Evolutionary conservation across 371 early-diverging fungal species (phyloP), one percentile per base, ranked within the genome.

Genomic region (Apophysomyces variabilis): DNA sequence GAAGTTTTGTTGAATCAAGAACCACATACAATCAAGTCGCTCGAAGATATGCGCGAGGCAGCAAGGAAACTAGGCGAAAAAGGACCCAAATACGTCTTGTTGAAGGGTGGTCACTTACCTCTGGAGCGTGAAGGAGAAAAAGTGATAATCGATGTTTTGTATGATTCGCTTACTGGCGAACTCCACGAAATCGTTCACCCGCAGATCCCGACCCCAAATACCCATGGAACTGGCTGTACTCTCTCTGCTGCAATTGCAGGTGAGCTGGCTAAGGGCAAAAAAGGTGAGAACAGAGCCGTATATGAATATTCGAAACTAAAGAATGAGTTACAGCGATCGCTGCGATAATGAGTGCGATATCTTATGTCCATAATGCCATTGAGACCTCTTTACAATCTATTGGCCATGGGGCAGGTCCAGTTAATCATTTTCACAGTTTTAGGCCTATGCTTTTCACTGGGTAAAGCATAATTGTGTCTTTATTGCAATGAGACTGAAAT

Each of bases 171-270:
- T 0, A 58, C 71, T 0, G 68, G 72, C n/a, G 62, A 44, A 3
- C 80, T 82, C 41, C 62, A 68, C 12, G 85, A 86, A 58, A 74
- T 92, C 26, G 67, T 66, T 14, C 85, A 87, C 58, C 81, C 76
- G n/a, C 85, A 78, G 67, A 71, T 92, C 16, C 67, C 80, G 6
- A 89, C 92, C 5, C 78, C 71, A 44, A 89, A 91, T 66, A 92
- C 93, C 0, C 95, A 95, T 71, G 94, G 94, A 0, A 93, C 95
- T 0, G 95, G 94, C 45, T 95, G 95, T 67, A 95, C 95, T 1
- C 78, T 93, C 46, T 90, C 92, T 12, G 85, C 93, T 11, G 94
- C 95, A 18, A 90, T 95, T 67, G 87, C 93, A 6, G 87, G 89
- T 3, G 74, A 85, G 61, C 71, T 95, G 18, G 90, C 91, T 0